Evolutionary conservation across 225 moss, liverwort and hornwort species (phyloP), one percentile per base, ranked within the genome.

Genomic region (Sphagnum contortum): DNA sequence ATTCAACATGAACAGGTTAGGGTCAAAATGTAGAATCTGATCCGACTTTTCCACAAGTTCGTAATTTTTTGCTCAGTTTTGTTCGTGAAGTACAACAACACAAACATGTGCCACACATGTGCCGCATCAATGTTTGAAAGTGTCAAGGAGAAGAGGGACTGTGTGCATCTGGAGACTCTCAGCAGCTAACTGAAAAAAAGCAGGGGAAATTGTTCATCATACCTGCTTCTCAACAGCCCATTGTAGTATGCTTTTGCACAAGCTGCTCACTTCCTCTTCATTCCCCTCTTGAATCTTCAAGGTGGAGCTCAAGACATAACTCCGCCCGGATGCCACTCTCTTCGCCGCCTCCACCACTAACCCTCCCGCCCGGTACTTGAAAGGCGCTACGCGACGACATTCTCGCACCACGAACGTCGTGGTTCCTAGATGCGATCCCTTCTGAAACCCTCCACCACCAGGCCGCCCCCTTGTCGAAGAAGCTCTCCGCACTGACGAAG

Each of bases 261-360:
- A 64, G 9, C 72, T 58, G 0, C 85, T 72, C 4, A 82, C 96
- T 69, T 86, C 76, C 45, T 88, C 89, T 48, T 86, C 92, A 48
- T 98, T 89, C 46, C 91, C 96, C 60, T 93, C 90, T 54, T 82
- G 80, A 66, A 93, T 83, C 68, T 81, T 77, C 77, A 98, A 71
- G n/a, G 96, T 98, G 48, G 93, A 87, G 83, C 96, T 98, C 77
- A 98, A 72, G 3, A 87, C 96, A 49, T 88, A 90, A 72, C 91
- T 91, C 70, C 93, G 70, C 7, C 92, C 92, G 9, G 83, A 66
- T 9, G 79, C 68, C 44, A 98, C 77, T 59, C 89, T 80, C 78
- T 82, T 93, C 8, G 96, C 96, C 9, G 93, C 96, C 74, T 91
- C 89, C 14, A 98, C 87, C 56, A 73, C 69, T 57, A 90, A 67